Base-by-base conservation (phyloP, 2,329 filamentous ascomycete species). In the Dendrostoma leiphaemia region DNA sequence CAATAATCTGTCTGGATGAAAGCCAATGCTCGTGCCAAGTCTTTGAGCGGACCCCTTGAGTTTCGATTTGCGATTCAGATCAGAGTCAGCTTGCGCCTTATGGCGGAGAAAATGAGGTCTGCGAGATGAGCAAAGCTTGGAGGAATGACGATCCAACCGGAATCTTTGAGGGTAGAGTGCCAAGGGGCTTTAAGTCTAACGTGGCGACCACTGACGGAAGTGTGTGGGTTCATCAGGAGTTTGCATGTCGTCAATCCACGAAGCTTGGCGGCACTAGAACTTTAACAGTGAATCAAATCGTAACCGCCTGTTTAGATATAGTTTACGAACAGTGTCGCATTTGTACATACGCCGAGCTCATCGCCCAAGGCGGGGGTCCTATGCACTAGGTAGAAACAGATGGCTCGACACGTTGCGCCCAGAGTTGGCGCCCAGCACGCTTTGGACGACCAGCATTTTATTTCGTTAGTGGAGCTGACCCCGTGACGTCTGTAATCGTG, bases 51-150 rank as follows among this genome's bases (percentile, higher is more conserved):
- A 9, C 26, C 1, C n/a, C 15, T 44, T n/a, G 12, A 44, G 6
- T 35, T 51, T 8, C 48, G 21, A 7, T 51, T 24, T 24, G 48
- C 8, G 48, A 51, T 40, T 15, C 8, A 4, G 34, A n/a, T 23
- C 38, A 51, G 53, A 57, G 66, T n/a, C 61, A 62, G 1, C 43
- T 67, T 6, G 19, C 29, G 19, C 63, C 59, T 13, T 68, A 66
- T 37, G 65, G 67, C 2, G 45, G 56, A 32, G 60, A 63, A 24
- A 68, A 67, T 28, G 23, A n/a, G n/a, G n/a, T 70, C 9, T 26
- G 28, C 15, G 17, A 59, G 35, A 51, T 67, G 51, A 61, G 51
- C 51, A 47, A 48, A 15, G 60, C 60, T 3, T 61, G 62, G 15
- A 53, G 13, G 17, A 61, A 60, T 49, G 67, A 64, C 51, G 67